phyloP scores from a whole-genome alignment of 805 yeast species.

The Candida ponderosae region DNA sequence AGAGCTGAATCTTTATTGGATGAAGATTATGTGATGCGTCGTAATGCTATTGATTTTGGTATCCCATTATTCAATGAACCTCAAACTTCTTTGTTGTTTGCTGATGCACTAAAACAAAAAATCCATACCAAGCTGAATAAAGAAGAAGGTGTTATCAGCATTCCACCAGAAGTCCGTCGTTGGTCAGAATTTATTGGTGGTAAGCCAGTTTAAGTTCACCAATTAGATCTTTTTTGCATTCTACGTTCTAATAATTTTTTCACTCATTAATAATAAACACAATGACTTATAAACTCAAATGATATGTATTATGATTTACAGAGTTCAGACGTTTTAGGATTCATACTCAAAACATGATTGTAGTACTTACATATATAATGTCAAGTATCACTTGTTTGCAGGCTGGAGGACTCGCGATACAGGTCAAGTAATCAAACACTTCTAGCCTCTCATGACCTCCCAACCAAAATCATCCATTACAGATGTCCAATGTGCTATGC shows the following conservation, averaged over 20 bases:
- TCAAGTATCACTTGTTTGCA: too few relatives aligned
- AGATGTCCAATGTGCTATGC: neutral
- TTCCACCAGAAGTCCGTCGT: conserved; percentile 83
- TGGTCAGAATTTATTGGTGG: conserved; percentile 98
- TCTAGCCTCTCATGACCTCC: neutral
- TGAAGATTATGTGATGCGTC: conserved; percentile 95
- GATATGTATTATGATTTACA: too few relatives aligned
- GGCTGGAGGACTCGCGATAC: too few relatives aligned
- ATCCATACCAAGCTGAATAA: conserved; percentile 48
- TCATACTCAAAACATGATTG: too few relatives aligned
- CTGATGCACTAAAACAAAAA: conserved; percentile 71
- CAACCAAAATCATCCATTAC: neutral
- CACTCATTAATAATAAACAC: too few relatives aligned
- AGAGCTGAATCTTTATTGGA: conserved; percentile 83
- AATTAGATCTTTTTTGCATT: too few relatives aligned
- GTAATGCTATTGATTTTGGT: conserved; percentile 98
- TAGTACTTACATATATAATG: too few relatives aligned
- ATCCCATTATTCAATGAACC: conserved; percentile 97
- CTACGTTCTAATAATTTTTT: too few relatives aligned
- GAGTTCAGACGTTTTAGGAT: too few relatives aligned
- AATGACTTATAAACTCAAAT: too few relatives aligned
- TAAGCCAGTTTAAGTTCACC: conserved; percentile 54
- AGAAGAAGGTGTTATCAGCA: conserved; percentile 37
- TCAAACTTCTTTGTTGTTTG: conserved; percentile 81
- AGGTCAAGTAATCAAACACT: too few relatives aligned